These are phyloP conservation scores for Thermomyces lanuginosus DNA, from an alignment of 2,329 filamentous ascomycete genomes.

Conservation along the genomic window DNA sequence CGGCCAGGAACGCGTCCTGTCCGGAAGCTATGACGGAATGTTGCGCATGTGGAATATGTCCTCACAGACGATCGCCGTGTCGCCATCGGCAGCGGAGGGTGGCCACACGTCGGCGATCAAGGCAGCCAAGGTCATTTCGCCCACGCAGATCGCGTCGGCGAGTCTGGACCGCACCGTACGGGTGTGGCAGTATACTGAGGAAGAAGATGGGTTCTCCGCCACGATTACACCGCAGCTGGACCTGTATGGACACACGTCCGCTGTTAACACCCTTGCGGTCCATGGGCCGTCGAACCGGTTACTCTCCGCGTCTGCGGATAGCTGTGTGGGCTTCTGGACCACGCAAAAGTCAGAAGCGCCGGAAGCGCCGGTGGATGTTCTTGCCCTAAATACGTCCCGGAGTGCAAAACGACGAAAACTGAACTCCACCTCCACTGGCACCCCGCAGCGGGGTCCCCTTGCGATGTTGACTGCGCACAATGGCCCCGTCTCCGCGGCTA, in stretches of 20 bases:
- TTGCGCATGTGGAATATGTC: slow-evolving; percentile 80
- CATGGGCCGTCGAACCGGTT: slow-evolving; percentile 59
- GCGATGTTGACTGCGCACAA: slow-evolving; percentile 56
- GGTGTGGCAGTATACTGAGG: slow-evolving; percentile 74
- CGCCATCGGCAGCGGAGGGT: slow-evolving; percentile 46
- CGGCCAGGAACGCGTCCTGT: slow-evolving; percentile 60
- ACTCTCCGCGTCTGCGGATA: slow-evolving; percentile 71
- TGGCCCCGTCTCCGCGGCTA: slow-evolving; percentile 56
- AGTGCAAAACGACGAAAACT: slow-evolving; percentile 63
- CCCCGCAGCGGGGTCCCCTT: slow-evolving; percentile 61
- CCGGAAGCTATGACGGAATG: slow-evolving; percentile 82
- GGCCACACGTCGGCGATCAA: slow-evolving; percentile 66
- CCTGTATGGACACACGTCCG: slow-evolving; percentile 64
- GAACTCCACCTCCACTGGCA: slow-evolving; percentile 39
- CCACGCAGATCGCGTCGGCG: slow-evolving; percentile 62
- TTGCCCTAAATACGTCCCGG: slow-evolving; percentile 48
- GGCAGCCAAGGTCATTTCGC: slow-evolving; percentile 65
- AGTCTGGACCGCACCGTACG: slow-evolving; percentile 73
- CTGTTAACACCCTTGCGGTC: slow-evolving; percentile 58
- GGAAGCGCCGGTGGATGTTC: slow-evolving; percentile 49
- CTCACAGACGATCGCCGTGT: slow-evolving; percentile 67
- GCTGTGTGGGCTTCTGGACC: slow-evolving; percentile 76
- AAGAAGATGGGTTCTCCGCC: slow-evolving; percentile 42
- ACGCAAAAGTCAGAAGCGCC: slow-evolving; percentile 61
- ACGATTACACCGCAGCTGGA: slow-evolving; percentile 59